Evolutionary conservation across 2,329 filamentous ascomycete species (phyloP), one percentile per base, ranked within the genome.

Genomic region (Magnaporthales sp.): DNA sequence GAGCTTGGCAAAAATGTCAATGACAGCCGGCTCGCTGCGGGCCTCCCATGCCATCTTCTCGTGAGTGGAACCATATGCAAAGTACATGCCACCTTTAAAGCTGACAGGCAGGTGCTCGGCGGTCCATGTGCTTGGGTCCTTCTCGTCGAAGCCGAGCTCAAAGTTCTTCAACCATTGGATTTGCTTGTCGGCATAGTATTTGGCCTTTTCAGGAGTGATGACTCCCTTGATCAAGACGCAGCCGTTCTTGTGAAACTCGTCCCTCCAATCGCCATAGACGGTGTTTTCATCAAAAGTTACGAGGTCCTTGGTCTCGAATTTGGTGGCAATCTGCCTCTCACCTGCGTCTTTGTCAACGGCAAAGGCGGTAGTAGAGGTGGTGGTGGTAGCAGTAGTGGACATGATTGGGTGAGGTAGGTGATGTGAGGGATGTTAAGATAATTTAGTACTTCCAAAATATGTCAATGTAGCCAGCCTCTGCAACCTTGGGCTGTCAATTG

Each of bases 41-140:
- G 79, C 77, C 54, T 81, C 79, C 80, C 80, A 82, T 1, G 75
- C 74, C 69, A 78, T 76, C 68, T 79, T 77, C 71, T 81, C 80
- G 64, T 81, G 79, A 6, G 29, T 56, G 22, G 63, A 27, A 56
- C 62, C 56, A 65, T 67, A 67, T 32, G 26, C 30, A 27, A 26
- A 29, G 31, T 56, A 63, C 26, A 66, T 31, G 32, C 79, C 79
- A 62, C 77, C 77, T 68, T 82, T 81, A 72, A 77, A 76, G 69
- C 72, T 73, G 9, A 76, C 72, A 1, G 81, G 81, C 1, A 83
- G 73, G 67, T 81, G 75, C 6, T 80, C 77, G 5, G 73, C 73
- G 1, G 74, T 79, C 79, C 79, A 82, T 9, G 80, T 83, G 7
- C 65, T 68, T 8, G 72, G 70, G 67, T 79, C 73, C 7, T 77